These are phyloP conservation scores for Cenococcum geophilum DNA, from an alignment of 495 filamentous ascomycete genomes.

Conservation along the genomic window DNA sequence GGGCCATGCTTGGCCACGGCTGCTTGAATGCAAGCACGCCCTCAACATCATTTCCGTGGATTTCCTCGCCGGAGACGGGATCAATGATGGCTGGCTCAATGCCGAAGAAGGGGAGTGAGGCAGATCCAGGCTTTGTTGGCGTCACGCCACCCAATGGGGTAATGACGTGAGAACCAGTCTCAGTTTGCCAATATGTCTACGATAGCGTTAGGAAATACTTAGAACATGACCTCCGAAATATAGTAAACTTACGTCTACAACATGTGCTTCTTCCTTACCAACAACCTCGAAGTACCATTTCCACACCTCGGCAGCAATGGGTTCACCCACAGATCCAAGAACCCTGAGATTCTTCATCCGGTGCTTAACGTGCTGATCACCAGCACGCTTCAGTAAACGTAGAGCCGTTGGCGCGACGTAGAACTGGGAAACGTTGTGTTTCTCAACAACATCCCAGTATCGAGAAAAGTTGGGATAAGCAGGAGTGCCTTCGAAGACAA, in stretches of 20 bases:
- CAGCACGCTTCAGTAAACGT: conserved; percentile 87
- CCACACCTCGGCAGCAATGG: conserved; percentile 98
- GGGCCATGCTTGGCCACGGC: conserved; percentile 97
- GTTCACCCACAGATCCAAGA: conserved; percentile 94
- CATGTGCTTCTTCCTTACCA: conserved; percentile 85
- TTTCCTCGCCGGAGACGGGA: conserved; percentile 88
- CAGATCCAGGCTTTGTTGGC: conserved; percentile 71
- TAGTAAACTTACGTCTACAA: conserved; percentile 74
- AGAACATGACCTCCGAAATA: not conserved
- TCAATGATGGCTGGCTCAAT: conserved; percentile 98
- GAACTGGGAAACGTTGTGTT: conserved; percentile 94
- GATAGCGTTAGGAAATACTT: conserved; percentile 14
- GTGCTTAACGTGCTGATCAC: conserved; percentile 81
- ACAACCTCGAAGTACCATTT: conserved; percentile 99
- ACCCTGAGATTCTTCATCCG: conserved; percentile 86
- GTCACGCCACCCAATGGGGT: conserved; percentile 69
- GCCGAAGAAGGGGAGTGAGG: conserved; percentile 88
- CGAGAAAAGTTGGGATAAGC: conserved; percentile 96
- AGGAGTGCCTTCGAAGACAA: conserved; percentile 98
- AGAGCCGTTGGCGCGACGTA: conserved; percentile 96
- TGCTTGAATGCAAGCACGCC: conserved; percentile 98
- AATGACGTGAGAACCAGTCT: conserved; percentile 93
- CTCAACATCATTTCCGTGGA: conserved; percentile 94
- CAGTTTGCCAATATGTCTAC: conserved; percentile 99
- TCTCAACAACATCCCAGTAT: conserved; percentile 97